Evolutionary conservation across 2,329 filamentous ascomycete species (phyloP), one percentile per base, ranked within the genome.

Genomic region (Allantophomopsis cytisporea): DNA sequence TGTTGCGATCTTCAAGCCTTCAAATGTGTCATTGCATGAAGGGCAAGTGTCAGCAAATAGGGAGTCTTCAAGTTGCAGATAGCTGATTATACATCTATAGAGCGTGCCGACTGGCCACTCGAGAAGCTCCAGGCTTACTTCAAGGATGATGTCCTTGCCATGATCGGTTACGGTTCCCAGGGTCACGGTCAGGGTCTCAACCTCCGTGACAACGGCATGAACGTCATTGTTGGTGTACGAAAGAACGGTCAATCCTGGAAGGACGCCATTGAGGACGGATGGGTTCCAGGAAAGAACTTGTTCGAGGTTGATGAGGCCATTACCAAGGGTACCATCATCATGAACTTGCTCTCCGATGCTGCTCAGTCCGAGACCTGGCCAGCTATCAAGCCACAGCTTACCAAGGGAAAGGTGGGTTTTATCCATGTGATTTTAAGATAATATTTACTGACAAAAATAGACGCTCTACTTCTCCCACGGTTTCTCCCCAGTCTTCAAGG

Each of bases 391-490:
- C 91, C 91, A 60, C 84, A 94, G 70, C 73, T 98, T 59, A 88
- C 83, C 67, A 89, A 96, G 84, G 91, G 86, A 73, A 98, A 98
- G 84, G 85, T 88, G 67, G 50, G 73, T 41, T 3, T 14, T 15
- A 5, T 13, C 15, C 7, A 34, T 47, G 35, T 35, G 2, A 31
- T 23, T 16, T 31, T 23, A 28, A 36, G 18, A 32, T 17, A 12
- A 16, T 11, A 30, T 30, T 21, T 31, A 38, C 48, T 55, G 38
- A 53, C 35, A 4, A 10, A 18, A n/a, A 31, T 49, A 91, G 89
- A 98, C 91, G 45, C 85, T 98, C 55, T 98, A 98, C 83, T 98
- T 98, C 79, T 96, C 91, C 54, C 91, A 98, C 79, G 91, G 91
- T 60, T 98, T 98, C 84, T 96, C 91, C 48, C 91, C 91, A 62